Conservation (phyloP, 345 rosid genomes). For the Theobroma cacao region DNA sequence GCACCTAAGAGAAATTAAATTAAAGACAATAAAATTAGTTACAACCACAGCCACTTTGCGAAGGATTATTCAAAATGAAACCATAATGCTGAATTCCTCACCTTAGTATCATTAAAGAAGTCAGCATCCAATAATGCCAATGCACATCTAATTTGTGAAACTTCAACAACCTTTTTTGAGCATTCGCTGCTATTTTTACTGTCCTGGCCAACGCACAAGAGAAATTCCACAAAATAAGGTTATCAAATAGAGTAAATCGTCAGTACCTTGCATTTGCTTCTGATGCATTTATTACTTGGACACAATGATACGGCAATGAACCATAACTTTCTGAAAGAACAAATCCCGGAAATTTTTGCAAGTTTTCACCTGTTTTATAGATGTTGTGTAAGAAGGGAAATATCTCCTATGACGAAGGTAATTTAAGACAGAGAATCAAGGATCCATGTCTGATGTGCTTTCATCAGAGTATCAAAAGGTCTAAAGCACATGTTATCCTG, state of each 20-base stretch:
- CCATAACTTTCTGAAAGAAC: constrained; percentile 30
- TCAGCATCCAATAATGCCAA: constrained; percentile 56
- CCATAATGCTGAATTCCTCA: constrained; percentile 13
- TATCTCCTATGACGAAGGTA: neutral
- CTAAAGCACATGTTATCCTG: neutral
- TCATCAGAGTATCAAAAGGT: too few species aligned
- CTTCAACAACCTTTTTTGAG: constrained; percentile 32
- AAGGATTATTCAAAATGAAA: neutral
- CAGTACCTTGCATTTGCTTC: neutral
- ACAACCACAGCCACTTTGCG: neutral
- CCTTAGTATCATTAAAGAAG: constrained; percentile 74
- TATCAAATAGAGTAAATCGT: neutral
- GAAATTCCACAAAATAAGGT: neutral
- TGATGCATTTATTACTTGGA: constrained; percentile 21
- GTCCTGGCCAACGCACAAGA: constrained; percentile 45
- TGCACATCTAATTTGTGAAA: constrained; percentile 31
- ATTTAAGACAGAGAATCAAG: neutral
- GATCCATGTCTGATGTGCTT: neutral
- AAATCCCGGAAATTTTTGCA: constrained; percentile 30
- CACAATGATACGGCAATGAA: constrained; percentile 21
- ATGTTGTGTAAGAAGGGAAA: neutral
- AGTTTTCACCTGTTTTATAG: constrained; percentile 30
- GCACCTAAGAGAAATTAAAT: constrained; percentile 28
- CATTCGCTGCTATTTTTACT: constrained; percentile 24
- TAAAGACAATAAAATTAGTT: neutral